A percentile compares a stretch with the other conserved stretches of the same genome.
These are phyloP conservation scores for Vigna angularis DNA, from an alignment of 306 rosid genomes.

Conservation along the genomic window DNA sequence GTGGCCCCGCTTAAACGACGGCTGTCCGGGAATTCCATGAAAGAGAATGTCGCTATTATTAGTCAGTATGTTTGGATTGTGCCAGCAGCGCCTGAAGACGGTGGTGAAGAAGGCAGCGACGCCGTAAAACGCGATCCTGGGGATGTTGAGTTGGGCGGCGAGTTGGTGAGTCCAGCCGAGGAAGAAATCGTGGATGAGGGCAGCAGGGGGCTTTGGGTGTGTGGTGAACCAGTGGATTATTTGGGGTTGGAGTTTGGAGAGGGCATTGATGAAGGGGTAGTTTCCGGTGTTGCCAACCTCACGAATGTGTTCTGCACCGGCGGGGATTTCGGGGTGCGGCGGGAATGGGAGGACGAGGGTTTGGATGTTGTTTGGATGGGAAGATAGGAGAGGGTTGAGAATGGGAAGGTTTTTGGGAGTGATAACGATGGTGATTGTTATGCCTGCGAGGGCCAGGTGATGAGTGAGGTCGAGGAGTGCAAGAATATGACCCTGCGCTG, in stretches of 20 bases:
- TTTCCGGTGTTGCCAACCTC: conserved; percentile 68
- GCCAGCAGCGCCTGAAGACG: conserved; percentile 43
- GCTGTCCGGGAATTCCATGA: conserved; percentile 44
- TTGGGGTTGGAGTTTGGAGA: conserved; percentile 43
- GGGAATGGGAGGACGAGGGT: conserved; percentile 71
- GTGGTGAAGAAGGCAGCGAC: not conserved
- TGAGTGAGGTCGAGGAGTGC: conserved; percentile 65
- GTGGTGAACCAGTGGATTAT: conserved; percentile 46
- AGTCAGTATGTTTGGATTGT: not conserved
- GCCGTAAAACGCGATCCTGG: conserved; percentile 23
- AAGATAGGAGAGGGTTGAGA: conserved; percentile 57
- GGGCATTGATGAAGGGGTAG: conserved; percentile 49
- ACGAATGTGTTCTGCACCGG: conserved; percentile 56
- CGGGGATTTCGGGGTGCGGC: conserved; percentile 63
- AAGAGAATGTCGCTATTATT: conserved; percentile 24
- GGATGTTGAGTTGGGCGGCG: conserved; percentile 39
- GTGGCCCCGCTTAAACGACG: conserved; percentile 57
- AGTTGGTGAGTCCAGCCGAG: conserved; percentile 55
- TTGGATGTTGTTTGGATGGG: conserved; percentile 57
- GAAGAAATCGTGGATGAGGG: conserved; percentile 55
- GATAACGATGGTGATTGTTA: conserved; percentile 58
- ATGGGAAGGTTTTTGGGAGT: conserved; percentile 70
- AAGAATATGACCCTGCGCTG: conserved; percentile 80
- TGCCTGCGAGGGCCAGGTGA: conserved; percentile 50
- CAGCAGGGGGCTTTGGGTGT: conserved; percentile 48